A percentile compares a stretch with the other conserved stretches of the same genome.
These are phyloP conservation scores for Colletotrichum sp. DNA, from an alignment of 2,329 filamentous ascomycete species.

Conservation along the genomic window DNA sequence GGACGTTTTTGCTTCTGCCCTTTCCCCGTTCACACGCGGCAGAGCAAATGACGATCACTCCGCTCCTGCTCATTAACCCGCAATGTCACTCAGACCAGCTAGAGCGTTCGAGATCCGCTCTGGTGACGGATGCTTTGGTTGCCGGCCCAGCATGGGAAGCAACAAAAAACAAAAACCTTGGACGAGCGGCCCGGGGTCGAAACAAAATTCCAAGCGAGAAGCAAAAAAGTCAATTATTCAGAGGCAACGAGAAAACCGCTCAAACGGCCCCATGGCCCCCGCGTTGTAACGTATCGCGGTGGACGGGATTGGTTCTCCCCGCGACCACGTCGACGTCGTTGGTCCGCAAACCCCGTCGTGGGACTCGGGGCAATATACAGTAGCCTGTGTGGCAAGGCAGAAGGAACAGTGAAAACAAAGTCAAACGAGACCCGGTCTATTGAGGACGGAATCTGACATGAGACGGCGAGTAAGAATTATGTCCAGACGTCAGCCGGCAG, in stretches of 20 bases:
- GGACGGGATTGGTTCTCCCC: neutral
- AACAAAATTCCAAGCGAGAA: neutral
- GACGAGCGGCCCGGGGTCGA: neutral
- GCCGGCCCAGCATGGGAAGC: neutral
- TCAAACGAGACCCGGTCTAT: neutral
- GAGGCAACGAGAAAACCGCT: conserved; percentile 5
- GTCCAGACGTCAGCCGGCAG: neutral
- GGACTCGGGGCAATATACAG: neutral
- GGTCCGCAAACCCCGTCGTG: neutral
- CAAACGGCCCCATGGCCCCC: neutral
- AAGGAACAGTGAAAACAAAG: neutral
- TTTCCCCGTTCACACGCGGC: neutral
- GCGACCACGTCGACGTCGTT: conserved; percentile 10
- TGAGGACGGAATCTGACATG: neutral
- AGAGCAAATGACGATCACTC: neutral
- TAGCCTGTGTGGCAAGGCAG: neutral
- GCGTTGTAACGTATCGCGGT: neutral
- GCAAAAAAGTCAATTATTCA: neutral
- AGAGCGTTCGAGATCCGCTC: conserved; percentile 6
- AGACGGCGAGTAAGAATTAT: neutral
- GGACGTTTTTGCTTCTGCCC: neutral
- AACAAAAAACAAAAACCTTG: neutral
- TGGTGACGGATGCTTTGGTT: neutral
- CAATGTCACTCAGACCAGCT: neutral
- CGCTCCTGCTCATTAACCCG: neutral